These are phyloP conservation scores for Blastocladiella emersonii DNA, from an alignment of 371 early-diverging fungal species.

Conservation along the genomic window DNA sequence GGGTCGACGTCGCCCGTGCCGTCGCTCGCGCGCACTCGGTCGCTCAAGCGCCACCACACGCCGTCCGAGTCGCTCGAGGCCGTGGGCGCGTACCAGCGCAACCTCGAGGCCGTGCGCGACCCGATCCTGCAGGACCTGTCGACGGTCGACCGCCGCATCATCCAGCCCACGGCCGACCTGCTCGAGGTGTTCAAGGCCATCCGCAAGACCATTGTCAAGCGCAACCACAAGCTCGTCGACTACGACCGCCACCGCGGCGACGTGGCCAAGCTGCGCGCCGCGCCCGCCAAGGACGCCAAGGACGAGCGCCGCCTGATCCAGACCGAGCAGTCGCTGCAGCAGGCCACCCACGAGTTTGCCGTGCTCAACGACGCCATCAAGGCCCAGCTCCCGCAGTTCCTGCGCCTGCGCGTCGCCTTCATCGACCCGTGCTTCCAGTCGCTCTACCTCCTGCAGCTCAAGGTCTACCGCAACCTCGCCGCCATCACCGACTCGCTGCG, in stretches of 20 bases:
- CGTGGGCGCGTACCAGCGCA: conserved; percentile 43
- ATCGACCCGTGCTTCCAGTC: conserved; percentile 60
- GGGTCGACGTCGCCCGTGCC: conserved; percentile 19
- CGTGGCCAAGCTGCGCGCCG: conserved; percentile 45
- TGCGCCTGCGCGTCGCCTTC: conserved; percentile 33
- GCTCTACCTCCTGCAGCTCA: conserved; percentile 50
- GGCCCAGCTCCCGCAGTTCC: conserved; percentile 52
- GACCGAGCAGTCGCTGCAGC: conserved; percentile 42
- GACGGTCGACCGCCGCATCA: conserved; percentile 50
- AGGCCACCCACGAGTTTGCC: conserved; percentile 59
- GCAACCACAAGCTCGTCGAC: conserved; percentile 67
- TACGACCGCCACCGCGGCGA: conserved; percentile 59
- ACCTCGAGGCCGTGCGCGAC: conserved; percentile 44
- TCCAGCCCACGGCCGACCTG: conserved; percentile 50
- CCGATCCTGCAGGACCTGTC: conserved; percentile 52
- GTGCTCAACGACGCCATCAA: conserved; percentile 50
- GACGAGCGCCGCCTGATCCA: conserved; percentile 48
- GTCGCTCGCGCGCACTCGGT: conserved; percentile 23
- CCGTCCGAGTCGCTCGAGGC: conserved; percentile 44
- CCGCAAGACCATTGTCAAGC: conserved; percentile 56
- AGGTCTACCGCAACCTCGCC: conserved; percentile 39
- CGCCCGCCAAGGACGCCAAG: conserved; percentile 16
- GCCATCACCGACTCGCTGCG: conserved; percentile 37
- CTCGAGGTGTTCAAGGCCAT: conserved; percentile 47
- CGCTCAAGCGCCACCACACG: conserved; percentile 29